Percentiles rank a stretch among this genome's conserved stretches.
Conservation (phyloP, 108 stramenopile species). For the Discostella stelligeroides region DNA sequence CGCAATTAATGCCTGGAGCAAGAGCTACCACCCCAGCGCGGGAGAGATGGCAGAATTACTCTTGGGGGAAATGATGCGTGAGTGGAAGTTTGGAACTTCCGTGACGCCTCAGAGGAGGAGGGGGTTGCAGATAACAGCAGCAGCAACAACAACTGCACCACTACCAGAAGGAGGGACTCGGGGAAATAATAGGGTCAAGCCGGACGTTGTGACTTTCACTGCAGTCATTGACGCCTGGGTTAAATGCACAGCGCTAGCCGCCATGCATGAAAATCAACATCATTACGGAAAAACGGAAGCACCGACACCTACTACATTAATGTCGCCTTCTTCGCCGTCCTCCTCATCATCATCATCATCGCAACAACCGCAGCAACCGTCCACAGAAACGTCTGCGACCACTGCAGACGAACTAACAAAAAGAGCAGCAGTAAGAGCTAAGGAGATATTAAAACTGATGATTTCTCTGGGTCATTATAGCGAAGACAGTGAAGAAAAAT, state of each 20-base stretch:
- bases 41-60: conserved; percentile 63
- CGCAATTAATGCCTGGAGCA: conserved; percentile 72
- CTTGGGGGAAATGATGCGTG: conserved; percentile 61
- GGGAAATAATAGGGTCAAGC: conserved; percentile 54
- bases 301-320: background rate
- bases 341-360: background rate
- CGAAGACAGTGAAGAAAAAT: conserved; percentile 7
- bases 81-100: conserved; percentile 42
- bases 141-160: background rate
- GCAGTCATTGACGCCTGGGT: conserved; percentile 63
- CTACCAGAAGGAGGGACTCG: background rate
- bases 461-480: conserved; percentile 47
- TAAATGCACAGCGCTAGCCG: conserved; percentile 51
- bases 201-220: conserved; percentile 72
- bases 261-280: conserved; percentile 38
- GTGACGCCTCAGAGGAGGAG: background rate
- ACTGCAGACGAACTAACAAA: conserved; percentile 45
- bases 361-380: conserved; percentile 11
- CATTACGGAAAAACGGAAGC: background rate
- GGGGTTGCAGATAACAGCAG: conserved; percentile 15
- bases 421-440: conserved; percentile 41
- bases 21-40: conserved; percentile 48
- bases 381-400: background rate
- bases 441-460: conserved; percentile 48
- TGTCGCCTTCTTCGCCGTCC: background rate